These are phyloP conservation scores for Thalassia testudinum DNA, from an alignment of 116 monocot genomes.

Conservation along the genomic window DNA sequence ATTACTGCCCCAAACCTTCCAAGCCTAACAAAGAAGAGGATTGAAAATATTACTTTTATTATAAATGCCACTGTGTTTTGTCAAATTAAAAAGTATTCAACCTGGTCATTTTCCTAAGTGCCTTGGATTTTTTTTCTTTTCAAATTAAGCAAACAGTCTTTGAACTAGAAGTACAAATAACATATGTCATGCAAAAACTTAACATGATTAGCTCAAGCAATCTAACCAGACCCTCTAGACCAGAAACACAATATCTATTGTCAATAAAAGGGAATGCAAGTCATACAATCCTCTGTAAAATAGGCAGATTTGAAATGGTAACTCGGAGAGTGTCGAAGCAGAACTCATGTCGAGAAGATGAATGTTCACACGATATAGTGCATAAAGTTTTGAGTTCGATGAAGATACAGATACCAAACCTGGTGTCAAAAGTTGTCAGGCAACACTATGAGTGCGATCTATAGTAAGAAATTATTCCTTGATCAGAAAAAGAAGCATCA, in stretches of 20 bases:
- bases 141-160: too few relatives aligned
- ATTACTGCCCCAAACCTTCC: neutral
- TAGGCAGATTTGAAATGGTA: slow-evolving; percentile 16
- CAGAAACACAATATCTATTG: slow-evolving; percentile 1
- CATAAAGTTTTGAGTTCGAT: slow-evolving; percentile 38
- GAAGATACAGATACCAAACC: slow-evolving; percentile 34
- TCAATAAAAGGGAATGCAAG: slow-evolving; percentile 20
- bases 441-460: slow-evolving; percentile 19
- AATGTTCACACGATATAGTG: slow-evolving; percentile 43
- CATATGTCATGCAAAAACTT: too few relatives aligned
- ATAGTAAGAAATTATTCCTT: slow-evolving; percentile 3
- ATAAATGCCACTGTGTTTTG: too few relatives aligned
- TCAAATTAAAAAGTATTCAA: too few relatives aligned
- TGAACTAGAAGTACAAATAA: too few relatives aligned
- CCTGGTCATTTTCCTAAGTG: too few relatives aligned
- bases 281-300: slow-evolving; percentile 30
- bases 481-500: neutral
- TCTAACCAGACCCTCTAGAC: neutral
- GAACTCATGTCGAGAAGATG: slow-evolving; percentile 37
- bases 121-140: too few relatives aligned
- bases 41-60: too few relatives aligned
- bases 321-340: slow-evolving; percentile 36
- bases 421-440: slow-evolving; percentile 51
- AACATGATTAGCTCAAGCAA: too few relatives aligned
- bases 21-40: too few relatives aligned